Conservation (phyloP, 2,329 filamentous ascomycete genomes). For the Epichloe glyceriae region DNA sequence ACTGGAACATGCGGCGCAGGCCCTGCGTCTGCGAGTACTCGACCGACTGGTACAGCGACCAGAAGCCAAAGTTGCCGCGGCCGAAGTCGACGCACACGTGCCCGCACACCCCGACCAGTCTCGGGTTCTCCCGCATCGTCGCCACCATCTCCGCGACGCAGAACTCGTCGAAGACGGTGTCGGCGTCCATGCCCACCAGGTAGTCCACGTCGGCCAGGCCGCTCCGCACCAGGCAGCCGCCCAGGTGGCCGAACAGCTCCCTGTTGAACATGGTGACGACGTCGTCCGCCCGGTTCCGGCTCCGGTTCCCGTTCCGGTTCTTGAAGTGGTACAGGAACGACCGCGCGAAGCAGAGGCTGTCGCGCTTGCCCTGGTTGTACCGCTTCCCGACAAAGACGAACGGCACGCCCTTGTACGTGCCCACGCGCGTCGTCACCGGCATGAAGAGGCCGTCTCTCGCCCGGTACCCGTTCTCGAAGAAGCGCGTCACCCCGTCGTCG, state of each 20-base stretch:
- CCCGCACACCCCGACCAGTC: slow-evolving; percentile 34
- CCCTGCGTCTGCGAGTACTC: slow-evolving; percentile 36
- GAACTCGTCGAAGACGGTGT: slow-evolving; percentile 31
- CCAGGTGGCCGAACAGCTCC: slow-evolving; percentile 28
- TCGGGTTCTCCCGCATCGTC: slow-evolving; percentile 28
- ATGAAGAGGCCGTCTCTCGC: slow-evolving; percentile 33
- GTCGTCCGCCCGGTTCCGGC: slow-evolving; percentile 21
- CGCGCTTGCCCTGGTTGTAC: slow-evolving; percentile 36
- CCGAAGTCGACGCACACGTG: slow-evolving; percentile 35
- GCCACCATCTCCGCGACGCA: slow-evolving; percentile 32
- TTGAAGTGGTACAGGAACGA: slow-evolving; percentile 37
- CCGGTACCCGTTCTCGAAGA: slow-evolving; percentile 30
- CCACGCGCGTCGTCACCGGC: slow-evolving; percentile 30
- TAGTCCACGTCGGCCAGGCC: slow-evolving; percentile 28
- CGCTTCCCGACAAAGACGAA: slow-evolving; percentile 35
- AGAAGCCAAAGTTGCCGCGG: slow-evolving; percentile 26
- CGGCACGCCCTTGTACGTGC: slow-evolving; percentile 31
- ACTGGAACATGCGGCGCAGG: slow-evolving; percentile 35
- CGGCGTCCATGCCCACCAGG: slow-evolving; percentile 34
- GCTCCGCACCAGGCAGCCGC: slow-evolving; percentile 23
- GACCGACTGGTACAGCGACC: slow-evolving; percentile 34
- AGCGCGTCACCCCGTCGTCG: slow-evolving; percentile 18
- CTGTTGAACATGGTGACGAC: slow-evolving; percentile 33
- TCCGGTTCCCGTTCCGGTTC: slow-evolving; percentile 5
- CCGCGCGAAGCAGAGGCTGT: slow-evolving; percentile 35